A percentile compares a stretch with the other conserved stretches of the same genome.
Conservation (phyloP, 352 stramenopile species). For the Phytophthora macrochlamydospora region DNA sequence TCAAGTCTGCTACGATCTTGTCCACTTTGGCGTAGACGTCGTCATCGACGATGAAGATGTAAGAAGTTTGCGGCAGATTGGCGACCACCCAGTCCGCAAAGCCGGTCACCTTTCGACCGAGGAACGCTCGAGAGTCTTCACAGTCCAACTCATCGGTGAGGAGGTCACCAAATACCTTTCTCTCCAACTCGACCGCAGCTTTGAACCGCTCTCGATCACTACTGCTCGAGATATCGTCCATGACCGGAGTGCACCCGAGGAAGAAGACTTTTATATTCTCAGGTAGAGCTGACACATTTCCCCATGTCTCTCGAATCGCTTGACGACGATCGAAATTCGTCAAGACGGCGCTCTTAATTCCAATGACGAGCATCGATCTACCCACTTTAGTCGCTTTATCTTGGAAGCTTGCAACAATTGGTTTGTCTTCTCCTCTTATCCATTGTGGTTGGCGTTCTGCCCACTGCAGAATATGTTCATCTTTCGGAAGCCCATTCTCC, state of each 20-base stretch:
- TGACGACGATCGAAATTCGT: constrained; percentile 36
- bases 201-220: constrained; percentile 5
- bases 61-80: constrained; percentile 14
- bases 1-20: constrained; percentile 10
- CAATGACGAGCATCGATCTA: constrained; percentile 35
- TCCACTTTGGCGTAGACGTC: constrained; percentile 57
- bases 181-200: constrained; percentile 30
- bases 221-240: not conserved
- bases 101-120: constrained; percentile 36
- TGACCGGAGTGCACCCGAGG: constrained; percentile 34
- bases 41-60: constrained; percentile 67
- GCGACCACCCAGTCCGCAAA: constrained; percentile 24
- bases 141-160: constrained; percentile 45
- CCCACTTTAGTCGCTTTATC: not conserved
- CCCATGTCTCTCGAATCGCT: constrained; percentile 53
- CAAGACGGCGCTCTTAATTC: constrained; percentile 51
- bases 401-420: not conserved
- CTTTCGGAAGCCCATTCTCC: not conserved
- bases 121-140: constrained; percentile 34
- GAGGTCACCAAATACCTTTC: constrained; percentile 32
- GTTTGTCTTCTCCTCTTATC: not conserved
- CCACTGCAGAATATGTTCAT: constrained; percentile 7
- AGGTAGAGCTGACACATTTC: constrained; percentile 4
- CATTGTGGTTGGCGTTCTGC: constrained; percentile 2
- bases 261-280: constrained; percentile 37